These are phyloP conservation scores for Trichaptum fuscoviolaceum DNA, from an alignment of 768 basidiomycete species.

Conservation along the genomic window DNA sequence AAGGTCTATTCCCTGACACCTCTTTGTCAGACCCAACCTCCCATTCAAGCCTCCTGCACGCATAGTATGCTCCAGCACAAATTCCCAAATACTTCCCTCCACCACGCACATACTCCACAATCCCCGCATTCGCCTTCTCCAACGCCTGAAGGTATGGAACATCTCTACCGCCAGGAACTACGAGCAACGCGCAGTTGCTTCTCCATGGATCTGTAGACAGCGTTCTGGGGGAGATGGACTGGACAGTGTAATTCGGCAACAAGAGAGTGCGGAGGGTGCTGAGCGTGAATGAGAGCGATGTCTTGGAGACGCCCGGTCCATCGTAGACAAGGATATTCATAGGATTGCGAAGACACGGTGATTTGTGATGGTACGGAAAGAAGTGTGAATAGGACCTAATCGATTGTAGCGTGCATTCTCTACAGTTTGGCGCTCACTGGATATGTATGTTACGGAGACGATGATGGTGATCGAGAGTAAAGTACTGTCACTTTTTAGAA, in stretches of 20 bases:
- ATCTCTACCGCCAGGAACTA: constrained; percentile 61
- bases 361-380: neutral
- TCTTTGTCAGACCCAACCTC: constrained; percentile 29
- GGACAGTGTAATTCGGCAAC: constrained; percentile 72
- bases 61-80: constrained; percentile 54
- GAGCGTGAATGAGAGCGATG: constrained; percentile 39
- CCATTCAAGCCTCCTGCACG: constrained; percentile 33
- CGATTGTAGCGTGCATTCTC: neutral
- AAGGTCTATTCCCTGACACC: constrained; percentile 33
- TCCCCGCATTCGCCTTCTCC: constrained; percentile 33
- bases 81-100: constrained; percentile 74
- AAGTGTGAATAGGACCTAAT: neutral
- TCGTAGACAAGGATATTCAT: constrained; percentile 79
- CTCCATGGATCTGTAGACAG: constrained; percentile 75
- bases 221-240: constrained; percentile 51
- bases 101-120: constrained; percentile 53
- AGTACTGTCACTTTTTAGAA: too few relatives aligned
- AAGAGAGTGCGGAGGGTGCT: constrained; percentile 51
- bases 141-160: constrained; percentile 34
- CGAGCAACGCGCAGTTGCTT: constrained; percentile 67
- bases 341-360: neutral
- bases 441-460: too few relatives aligned
- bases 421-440: too few relatives aligned
- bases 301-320: constrained; percentile 51
- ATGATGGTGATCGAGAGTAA: too few relatives aligned